A percentile compares a stretch with the other conserved stretches of the same genome.
phyloP scores from a whole-genome alignment of 306 rosid species.

The Quercus suber region DNA sequence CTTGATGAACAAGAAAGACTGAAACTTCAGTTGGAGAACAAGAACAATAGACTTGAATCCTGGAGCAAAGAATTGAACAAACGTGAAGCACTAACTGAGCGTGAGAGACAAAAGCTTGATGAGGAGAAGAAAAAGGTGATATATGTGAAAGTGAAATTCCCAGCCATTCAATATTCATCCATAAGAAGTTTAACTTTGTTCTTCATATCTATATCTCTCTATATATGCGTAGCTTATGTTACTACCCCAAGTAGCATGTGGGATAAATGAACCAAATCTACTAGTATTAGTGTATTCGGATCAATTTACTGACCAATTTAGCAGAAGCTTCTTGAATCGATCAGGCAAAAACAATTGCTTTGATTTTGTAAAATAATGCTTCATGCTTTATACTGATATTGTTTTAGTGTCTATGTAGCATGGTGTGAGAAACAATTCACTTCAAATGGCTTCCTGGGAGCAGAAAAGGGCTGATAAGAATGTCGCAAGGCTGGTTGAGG shows the following conservation, averaged over 20 bases:
- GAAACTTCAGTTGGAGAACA: constrained; percentile 66
- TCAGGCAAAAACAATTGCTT: constrained; percentile 11
- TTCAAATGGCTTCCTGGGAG: constrained; percentile 77
- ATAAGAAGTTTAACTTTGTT: neutral
- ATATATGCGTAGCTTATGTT: neutral
- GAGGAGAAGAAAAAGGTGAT: constrained; percentile 84
- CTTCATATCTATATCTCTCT: neutral
- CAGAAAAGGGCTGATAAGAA: constrained; percentile 77
- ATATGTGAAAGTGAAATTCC: neutral
- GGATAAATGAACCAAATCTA: neutral
- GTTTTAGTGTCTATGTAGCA: constrained; percentile 47
- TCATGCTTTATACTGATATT: constrained; percentile 21
- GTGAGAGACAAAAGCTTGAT: constrained; percentile 82
- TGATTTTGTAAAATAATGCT: constrained; percentile 4
- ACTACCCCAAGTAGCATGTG: neutral
- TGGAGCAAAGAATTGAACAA: constrained; percentile 86
- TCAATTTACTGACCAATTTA: neutral
- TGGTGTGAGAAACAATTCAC: constrained; percentile 73
- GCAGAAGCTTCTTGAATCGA: neutral
- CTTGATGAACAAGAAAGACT: constrained; percentile 79
- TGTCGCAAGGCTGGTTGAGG: constrained; percentile 78
- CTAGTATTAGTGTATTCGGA: neutral
- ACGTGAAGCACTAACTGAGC: constrained; percentile 81
- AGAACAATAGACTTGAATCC: constrained; percentile 70
- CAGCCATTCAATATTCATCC: neutral